Percentiles rank a stretch among this genome's conserved stretches.
Evolutionary conservation across 2,329 filamentous ascomycete species (phyloP).

Genomic region (Diaporthe destruens): DNA sequence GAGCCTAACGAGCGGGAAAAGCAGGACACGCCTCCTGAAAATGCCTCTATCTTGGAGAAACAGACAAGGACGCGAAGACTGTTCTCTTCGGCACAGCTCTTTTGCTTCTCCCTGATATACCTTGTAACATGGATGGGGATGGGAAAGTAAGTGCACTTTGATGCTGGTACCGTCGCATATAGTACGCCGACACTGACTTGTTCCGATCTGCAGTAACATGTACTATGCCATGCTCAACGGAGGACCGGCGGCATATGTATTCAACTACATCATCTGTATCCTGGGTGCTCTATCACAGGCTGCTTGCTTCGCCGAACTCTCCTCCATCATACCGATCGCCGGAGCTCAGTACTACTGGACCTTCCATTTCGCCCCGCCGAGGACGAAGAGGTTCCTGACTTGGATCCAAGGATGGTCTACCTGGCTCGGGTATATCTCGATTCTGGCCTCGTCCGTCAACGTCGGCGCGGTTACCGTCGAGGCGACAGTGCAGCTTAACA

Average conservation of each 20-base stretch:
- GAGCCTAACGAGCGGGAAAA: neutral
- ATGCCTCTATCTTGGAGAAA: conserved; percentile 4
- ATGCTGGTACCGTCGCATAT: neutral
- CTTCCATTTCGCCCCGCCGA: neutral
- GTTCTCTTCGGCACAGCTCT: conserved; percentile 2
- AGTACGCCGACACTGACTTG: neutral
- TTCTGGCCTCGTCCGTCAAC: neutral
- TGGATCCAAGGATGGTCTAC: neutral
- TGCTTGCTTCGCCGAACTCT: conserved; percentile 9
- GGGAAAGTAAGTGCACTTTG: neutral
- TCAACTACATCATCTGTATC: conserved; percentile 12
- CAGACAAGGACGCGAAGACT: conserved; percentile 3
- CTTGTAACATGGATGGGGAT: conserved; percentile 1
- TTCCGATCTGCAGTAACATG: neutral
- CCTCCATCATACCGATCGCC: conserved; percentile 3
- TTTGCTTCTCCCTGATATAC: conserved; percentile 6
- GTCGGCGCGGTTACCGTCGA: neutral
- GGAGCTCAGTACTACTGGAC: neutral
- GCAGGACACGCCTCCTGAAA: conserved; percentile 1
- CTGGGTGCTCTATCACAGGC: conserved; percentile 1
- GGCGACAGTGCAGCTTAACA: neutral
- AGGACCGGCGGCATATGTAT: neutral
- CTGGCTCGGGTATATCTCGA: neutral
- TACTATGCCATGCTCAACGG: conserved; percentile 3
- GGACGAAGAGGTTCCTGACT: neutral